Evolutionary conservation across 1,139 yeast genomes (phyloP), one percentile per base, ranked within the genome.

Genomic region (Williopsis jadinii): DNA sequence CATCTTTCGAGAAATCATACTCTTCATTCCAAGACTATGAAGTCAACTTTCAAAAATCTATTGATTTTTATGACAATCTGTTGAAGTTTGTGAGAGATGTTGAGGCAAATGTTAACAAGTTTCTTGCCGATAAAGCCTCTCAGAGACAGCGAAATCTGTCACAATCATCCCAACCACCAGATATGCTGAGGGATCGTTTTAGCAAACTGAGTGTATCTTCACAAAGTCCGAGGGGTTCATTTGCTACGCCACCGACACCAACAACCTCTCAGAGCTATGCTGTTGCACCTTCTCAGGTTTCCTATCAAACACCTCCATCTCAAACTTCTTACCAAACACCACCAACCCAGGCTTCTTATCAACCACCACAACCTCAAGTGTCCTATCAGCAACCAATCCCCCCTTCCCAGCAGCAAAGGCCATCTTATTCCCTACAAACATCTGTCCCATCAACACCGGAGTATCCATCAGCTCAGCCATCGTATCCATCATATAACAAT

Each of bases 21-120:
- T 64, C 67, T 8, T 61, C 63, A 13, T 87, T 92, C 82, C 69
- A 64, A 30, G 70, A 72, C 28, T 81, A 81, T 50, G 63, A 68
- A 13, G 64, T 64, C 9, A 95, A 95, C 3, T 61, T 78, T 42
- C 60, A 63, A 11, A 78, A 76, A 49, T 95, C 95, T 0, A 56
- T 62, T 11, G 70, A 64, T 11, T 84, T 87, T 53, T 90, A 90
- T 58, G 63, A 65, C 3, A 73, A 77, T 36, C 62, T 88, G 37
- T 59, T 70, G 28, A 62, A 62, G 11, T 74, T 70, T 51, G 71
- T 77, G 2, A 52, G 60, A 3, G 60, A 64, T 6, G 56, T 75
- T 35, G 62, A 60, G 40, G 51, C 52, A 37, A 62, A 68, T 53
- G 67, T 68, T 43, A 56, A 61, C 36, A 59, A 64, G 48, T 56